Percentiles rank a stretch among this genome's conserved stretches.
These are phyloP conservation scores for Aspergillus diversus DNA, from an alignment of 495 filamentous ascomycete genomes.

Conservation along the genomic window DNA sequence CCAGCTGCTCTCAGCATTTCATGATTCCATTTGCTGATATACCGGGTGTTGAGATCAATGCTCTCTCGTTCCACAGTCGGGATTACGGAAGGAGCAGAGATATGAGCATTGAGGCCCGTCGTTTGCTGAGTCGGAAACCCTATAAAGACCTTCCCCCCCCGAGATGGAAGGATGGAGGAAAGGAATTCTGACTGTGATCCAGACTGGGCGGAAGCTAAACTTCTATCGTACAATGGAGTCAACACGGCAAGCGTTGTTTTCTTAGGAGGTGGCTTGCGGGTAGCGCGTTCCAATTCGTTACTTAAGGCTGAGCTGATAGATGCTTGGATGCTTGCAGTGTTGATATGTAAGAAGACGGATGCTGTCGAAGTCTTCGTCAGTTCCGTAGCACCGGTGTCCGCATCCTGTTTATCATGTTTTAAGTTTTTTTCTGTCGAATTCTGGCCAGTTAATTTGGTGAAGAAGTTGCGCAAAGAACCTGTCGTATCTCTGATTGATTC, in stretches of 20 bases:
- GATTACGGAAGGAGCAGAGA: slow-evolving; percentile 98
- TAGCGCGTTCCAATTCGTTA: slow-evolving; percentile 90
- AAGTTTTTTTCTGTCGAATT: slow-evolving; percentile 40
- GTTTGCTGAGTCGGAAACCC: slow-evolving; percentile 98
- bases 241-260: slow-evolving; percentile 81
- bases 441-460: slow-evolving; percentile 67
- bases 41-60: slow-evolving; percentile 93
- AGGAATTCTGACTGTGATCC: slow-evolving; percentile 77
- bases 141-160: slow-evolving; percentile 90
- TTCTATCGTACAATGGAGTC: slow-evolving; percentile 88
- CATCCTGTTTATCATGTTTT: slow-evolving; percentile 32
- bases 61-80: slow-evolving; percentile 98
- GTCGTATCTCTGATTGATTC: slow-evolving; percentile 49
- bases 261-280: slow-evolving; percentile 94
- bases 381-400: slow-evolving; percentile 55
- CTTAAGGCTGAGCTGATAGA: slow-evolving; percentile 68
- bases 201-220: slow-evolving; percentile 61
- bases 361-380: slow-evolving; percentile 67
- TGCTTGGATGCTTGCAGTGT: slow-evolving; percentile 78
- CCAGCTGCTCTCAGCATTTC: slow-evolving; percentile 92
- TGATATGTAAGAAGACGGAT: slow-evolving; percentile 85
- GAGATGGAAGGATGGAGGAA: slow-evolving; percentile 84
- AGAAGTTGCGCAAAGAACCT: slow-evolving; percentile 74
- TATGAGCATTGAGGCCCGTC: slow-evolving; percentile 88
- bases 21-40: slow-evolving; percentile 93